A percentile compares a stretch with the other conserved stretches of the same genome.
Conservation (phyloP, 768 basidiomycete species). For the Cystofilobasidium ferigula region DNA sequence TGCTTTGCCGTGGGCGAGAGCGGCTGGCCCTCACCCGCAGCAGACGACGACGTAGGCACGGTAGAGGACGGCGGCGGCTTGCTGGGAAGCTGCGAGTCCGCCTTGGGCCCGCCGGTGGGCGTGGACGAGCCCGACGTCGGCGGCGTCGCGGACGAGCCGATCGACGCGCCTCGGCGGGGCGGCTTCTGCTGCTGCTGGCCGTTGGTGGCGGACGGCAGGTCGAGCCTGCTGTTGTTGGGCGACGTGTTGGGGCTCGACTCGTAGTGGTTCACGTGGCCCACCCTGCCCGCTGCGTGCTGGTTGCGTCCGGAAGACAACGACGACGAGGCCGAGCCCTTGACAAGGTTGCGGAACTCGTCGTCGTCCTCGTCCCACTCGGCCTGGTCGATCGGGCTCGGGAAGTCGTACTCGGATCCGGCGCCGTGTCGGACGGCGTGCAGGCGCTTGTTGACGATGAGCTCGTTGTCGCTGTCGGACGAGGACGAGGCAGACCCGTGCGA, state of each 20-base stretch:
- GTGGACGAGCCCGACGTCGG: constrained; percentile 3
- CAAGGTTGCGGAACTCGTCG: constrained; percentile 46
- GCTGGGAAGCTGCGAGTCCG: constrained; percentile 32
- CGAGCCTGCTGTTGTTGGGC: constrained; percentile 6
- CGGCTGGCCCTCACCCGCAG: not conserved
- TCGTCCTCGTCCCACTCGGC: constrained; percentile 40
- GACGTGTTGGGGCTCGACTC: constrained; percentile 31
- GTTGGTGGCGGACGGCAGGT: not conserved
- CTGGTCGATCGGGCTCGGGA: constrained; percentile 34
- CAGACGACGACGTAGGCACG: constrained; percentile 24
- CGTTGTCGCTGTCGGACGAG: constrained; percentile 24
- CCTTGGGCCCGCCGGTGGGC: not conserved
- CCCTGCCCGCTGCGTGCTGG: constrained; percentile 32
- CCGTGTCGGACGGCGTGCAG: constrained; percentile 18
- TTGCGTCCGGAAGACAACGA: constrained; percentile 32
- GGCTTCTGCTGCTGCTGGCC: not conserved
- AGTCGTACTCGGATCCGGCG: constrained; percentile 29
- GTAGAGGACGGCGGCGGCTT: constrained; percentile 24
- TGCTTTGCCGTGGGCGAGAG: not conserved
- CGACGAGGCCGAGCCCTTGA: constrained; percentile 42
- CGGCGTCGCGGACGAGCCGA: constrained; percentile 6
- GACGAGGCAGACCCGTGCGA: constrained; percentile 17
- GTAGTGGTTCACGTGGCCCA: constrained; percentile 33
- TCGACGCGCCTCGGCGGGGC: not conserved
- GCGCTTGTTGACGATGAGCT: constrained; percentile 21